These are phyloP conservation scores for Rubus parviflorus DNA, from an alignment of 306 rosid species.

Conservation along the genomic window DNA sequence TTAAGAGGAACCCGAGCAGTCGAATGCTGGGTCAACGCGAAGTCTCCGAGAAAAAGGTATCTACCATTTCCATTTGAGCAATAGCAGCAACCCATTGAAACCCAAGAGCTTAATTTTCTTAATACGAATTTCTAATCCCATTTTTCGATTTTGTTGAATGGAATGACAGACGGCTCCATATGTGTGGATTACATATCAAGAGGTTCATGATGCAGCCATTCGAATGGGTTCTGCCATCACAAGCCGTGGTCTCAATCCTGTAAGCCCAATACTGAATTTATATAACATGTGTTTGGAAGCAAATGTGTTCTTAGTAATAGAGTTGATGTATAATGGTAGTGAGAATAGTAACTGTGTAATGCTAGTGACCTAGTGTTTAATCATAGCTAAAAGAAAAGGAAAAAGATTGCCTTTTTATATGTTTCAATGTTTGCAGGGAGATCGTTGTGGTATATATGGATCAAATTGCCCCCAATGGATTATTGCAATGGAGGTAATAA, in stretches of 20 bases:
- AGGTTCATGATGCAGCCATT: constrained; percentile 57
- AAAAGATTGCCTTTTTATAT: background rate
- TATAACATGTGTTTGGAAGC: background rate
- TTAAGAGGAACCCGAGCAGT: constrained; percentile 54
- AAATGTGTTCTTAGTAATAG: background rate
- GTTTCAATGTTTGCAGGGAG: constrained; percentile 49
- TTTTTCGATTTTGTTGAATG: background rate
- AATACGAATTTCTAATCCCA: no score
- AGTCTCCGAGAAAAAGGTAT: constrained; percentile 60
- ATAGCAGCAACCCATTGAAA: background rate
- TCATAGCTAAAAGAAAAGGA: background rate
- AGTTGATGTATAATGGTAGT: background rate
- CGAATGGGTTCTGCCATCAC: constrained; percentile 69
- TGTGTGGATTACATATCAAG: constrained; percentile 58
- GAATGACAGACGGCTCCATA: constrained; percentile 48
- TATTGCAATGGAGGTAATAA: constrained; percentile 79
- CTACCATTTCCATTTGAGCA: background rate
- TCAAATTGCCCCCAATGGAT: constrained; percentile 86
- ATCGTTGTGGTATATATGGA: constrained; percentile 82
- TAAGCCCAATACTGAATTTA: constrained; percentile 30
- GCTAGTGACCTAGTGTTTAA: background rate
- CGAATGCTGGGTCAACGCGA: constrained; percentile 79
- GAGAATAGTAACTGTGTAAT: background rate
- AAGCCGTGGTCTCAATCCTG: constrained; percentile 67
- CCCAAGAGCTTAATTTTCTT: constrained; percentile 26